Evolutionary conservation across 2,329 filamentous ascomycete genomes (phyloP), one percentile per base, ranked within the genome.

Genomic region (Botrytis sinoallii): DNA sequence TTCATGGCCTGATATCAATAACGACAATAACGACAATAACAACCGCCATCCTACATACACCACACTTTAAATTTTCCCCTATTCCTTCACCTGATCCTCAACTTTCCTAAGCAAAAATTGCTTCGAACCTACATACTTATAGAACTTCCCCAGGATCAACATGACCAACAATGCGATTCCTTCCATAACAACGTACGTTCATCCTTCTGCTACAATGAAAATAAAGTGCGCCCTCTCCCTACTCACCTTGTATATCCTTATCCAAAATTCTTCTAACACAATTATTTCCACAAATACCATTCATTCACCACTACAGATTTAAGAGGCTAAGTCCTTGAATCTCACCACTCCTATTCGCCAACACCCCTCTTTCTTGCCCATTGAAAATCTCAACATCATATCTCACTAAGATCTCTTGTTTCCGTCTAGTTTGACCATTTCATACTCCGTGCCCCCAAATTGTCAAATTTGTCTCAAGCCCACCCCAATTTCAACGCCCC

Each of bases 1-100:
- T 10, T 12, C 1, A 10, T 25, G 9, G 20, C 9, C 0, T 1
- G 10, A 52, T n/a, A 52, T 52, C 10, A 52, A 52, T 4, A 52
- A 52, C 0, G 10, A n/a, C 10, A 52, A 52, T 4, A 52, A 52
- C 0, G 10, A n/a, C 22, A n/a, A 52, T 1, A n/a, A 12, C 0
- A 14, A 52, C 25, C n/a, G 2, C 25, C 48, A 14, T 52, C 25
- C 25, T 4, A 14, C 12, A 1, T n/a, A 52, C 9, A 5, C 22
- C 0, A 48, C 1, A 16, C 40, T 42, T 42, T 14, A 40, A 40
- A 40, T 40, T 40, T 12, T 40, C 38, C 9, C 38, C 40, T 42
- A 42, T 42, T 42, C 14, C 14, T 42, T 42, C 40, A 16, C 40
- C 40, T 4, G 1, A 42, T 44, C 20, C 18, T 20, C 16, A 44